Base-by-base conservation (phyloP, 176 grass and related monocot species). In the Oryza nivara region DNA sequence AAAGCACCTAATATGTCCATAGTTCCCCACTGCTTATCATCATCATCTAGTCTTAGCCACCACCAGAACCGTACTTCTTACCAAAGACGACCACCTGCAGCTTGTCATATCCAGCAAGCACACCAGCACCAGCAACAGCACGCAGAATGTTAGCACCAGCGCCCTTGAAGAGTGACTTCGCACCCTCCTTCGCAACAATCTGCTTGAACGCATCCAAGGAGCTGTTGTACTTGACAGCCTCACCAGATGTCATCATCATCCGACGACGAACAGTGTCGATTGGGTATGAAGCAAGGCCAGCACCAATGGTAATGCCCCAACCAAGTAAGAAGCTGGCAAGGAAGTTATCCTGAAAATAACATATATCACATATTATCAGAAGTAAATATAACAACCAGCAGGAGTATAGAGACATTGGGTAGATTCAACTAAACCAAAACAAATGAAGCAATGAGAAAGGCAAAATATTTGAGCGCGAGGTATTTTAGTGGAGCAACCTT, bases 231-330 rank as follows among this genome's bases (percentile, higher is more conserved):
- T 92, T 89, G 38, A 92, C 90, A 3, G 90, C 80, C 87, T 92
- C 90, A 83, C 90, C 90, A 38, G 90, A 92, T 4, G 90, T 89
- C 90, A 92, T 92, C 90, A 92, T 92, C 90, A 92, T 92, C 43
- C 87, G 83, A 72, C 87, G 87, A 74, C 87, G 87, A 45, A 92
- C 83, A 46, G 90, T 92, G 45, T 92, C 90, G 6, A 92, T 89
- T 1, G 90, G 90, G 68, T 92, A 92, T 0, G 90, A 89, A 14
- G 90, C 90, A 75, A 92, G 90, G 69, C 87, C 90, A 58, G 90
- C 87, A 65, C 90, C 90, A 38, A 92, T 89, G 17, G 90, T 92
- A 34, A 92, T 92, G 58, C 90, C 75, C 90, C 90, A 92, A 13
- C 87, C 87, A 1, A 89, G 87, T 38, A 92, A 70, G 79, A 92